A percentile compares a stretch with the other conserved stretches of the same genome.
These are phyloP conservation scores for Grosmannia huntii DNA, from an alignment of 2,329 filamentous ascomycete genomes.

Conservation along the genomic window DNA sequence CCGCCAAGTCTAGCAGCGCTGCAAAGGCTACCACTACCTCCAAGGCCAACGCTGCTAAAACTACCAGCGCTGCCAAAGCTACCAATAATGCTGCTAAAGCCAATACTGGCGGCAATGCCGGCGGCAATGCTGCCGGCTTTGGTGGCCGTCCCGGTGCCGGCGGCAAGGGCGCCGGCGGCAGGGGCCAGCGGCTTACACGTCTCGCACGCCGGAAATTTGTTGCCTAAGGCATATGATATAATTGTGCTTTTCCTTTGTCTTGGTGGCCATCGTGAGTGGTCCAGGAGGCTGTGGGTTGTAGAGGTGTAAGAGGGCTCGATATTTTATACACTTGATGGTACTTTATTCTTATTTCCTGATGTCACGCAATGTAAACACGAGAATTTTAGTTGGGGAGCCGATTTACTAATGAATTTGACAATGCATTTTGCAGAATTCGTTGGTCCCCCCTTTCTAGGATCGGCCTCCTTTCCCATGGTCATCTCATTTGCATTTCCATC, in stretches of 20 bases:
- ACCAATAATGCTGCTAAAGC: neutral
- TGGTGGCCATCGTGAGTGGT: neutral
- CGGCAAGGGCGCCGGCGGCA: constrained; percentile 5
- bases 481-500: neutral
- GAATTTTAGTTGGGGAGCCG: neutral
- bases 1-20: neutral
- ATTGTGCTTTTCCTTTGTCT: neutral
- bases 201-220: constrained; percentile 12
- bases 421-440: neutral
- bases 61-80: neutral
- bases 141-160: neutral
- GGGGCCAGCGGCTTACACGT: constrained; percentile 10
- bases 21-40: neutral
- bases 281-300: neutral
- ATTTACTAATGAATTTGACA: neutral
- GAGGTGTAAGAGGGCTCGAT: neutral
- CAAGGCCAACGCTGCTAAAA: too few relatives aligned
- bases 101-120: neutral
- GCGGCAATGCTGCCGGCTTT: too few relatives aligned
- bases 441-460: neutral
- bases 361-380: neutral
- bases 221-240: constrained; percentile 6
- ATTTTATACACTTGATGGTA: neutral
- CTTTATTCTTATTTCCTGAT: neutral
- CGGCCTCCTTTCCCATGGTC: neutral